Conservation (phyloP, 495 filamentous ascomycete species). For the Usnea hakonensis region DNA sequence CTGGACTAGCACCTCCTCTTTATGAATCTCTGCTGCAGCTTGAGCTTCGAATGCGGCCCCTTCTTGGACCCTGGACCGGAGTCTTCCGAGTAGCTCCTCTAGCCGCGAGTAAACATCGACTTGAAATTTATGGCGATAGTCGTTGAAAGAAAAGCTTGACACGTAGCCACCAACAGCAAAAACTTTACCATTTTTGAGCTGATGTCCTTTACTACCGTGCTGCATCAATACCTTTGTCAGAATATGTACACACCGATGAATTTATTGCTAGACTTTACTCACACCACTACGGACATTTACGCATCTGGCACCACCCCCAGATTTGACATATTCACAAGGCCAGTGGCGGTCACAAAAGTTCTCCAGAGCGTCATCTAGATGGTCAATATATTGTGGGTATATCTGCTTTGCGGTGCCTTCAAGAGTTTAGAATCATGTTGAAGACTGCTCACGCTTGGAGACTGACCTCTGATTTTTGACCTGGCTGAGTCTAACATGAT, state of each 20-base stretch:
- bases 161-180: constrained; percentile 41
- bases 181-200: constrained; percentile 39
- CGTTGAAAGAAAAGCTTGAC: constrained; percentile 35
- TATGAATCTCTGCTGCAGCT: constrained; percentile 29
- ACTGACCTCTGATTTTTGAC: constrained; percentile 34
- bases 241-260: no score
- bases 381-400: constrained; percentile 31
- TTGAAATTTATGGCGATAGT: constrained; percentile 30
- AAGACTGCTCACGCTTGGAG: background rate
- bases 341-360: constrained; percentile 42
- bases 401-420: constrained; percentile 23
- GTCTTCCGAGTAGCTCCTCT: constrained; percentile 16
- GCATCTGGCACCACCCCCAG: constrained; percentile 29
- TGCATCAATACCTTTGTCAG: background rate
- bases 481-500: constrained; percentile 46
- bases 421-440: constrained; percentile 2
- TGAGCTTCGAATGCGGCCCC: constrained; percentile 23
- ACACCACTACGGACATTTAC: constrained; percentile 36
- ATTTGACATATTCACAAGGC: constrained; percentile 39
- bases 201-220: constrained; percentile 45
- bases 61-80: constrained; percentile 1
- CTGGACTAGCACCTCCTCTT: constrained; percentile 23
- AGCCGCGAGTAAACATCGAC: constrained; percentile 26
- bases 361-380: constrained; percentile 39
- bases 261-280: no score